phyloP scores from a whole-genome alignment of 2,329 filamentous ascomycete genomes.

The Monosporascus ibericus region DNA sequence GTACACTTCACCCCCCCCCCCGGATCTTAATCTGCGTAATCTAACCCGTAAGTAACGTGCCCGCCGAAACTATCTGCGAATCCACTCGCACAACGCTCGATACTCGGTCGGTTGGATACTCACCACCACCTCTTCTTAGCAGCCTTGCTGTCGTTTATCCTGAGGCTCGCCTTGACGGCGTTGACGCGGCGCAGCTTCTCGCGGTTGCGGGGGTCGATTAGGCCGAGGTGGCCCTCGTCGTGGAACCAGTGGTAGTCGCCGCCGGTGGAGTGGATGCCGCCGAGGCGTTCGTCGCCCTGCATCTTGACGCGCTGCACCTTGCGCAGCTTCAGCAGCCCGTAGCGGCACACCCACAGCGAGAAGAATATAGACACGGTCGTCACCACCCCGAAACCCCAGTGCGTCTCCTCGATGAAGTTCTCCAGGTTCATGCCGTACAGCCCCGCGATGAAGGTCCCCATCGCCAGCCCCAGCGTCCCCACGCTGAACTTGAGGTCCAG shows the following conservation, averaged over 20 bases:
- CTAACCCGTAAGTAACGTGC: too few species aligned
- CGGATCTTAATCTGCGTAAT: too few species aligned
- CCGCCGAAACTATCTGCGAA: too few species aligned
- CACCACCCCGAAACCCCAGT: conserved; percentile 76
- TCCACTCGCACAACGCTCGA: too few species aligned
- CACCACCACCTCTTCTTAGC: conserved; percentile 27
- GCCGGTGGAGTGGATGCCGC: conserved; percentile 7
- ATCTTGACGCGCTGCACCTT: conserved; percentile 39
- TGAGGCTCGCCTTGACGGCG: conserved; percentile 34
- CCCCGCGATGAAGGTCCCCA: conserved; percentile 92
- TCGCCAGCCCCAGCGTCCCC: conserved; percentile 86
- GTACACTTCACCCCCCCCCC: too few species aligned
- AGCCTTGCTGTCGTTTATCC: conserved; percentile 12
- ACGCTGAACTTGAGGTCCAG: conserved; percentile 95
- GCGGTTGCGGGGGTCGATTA: conserved; percentile 48
- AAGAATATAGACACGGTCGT: conserved; percentile 64
- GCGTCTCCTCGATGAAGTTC: conserved; percentile 94
- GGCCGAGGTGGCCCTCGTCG: conserved; percentile 42
- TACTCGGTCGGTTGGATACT: not conserved
- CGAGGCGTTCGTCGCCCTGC: conserved; percentile 18
- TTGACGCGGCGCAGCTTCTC: conserved; percentile 49
- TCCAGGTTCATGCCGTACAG: conserved; percentile 99
- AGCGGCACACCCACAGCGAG: conserved; percentile 72
- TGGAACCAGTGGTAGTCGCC: conserved; percentile 35
- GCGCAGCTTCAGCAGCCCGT: conserved; percentile 76